A percentile compares a stretch with the other conserved stretches of the same genome.
These are phyloP conservation scores for Myxozyma neglecta DNA, from an alignment of 805 yeast species.

Conservation along the genomic window DNA sequence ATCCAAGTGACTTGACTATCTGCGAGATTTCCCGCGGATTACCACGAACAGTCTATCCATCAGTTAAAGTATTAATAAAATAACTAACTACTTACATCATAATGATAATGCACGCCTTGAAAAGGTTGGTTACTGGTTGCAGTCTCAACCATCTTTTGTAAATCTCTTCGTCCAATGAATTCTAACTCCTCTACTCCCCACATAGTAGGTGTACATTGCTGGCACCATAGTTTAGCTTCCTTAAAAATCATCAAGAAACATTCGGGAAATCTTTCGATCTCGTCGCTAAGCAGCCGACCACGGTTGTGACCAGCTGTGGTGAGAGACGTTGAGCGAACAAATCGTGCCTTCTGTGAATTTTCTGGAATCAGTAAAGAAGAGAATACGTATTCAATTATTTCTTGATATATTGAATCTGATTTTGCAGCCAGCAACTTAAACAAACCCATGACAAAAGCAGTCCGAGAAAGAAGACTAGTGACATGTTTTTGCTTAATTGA, in stretches of 20 bases:
- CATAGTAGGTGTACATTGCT: slow-evolving; percentile 51
- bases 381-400: slow-evolving; percentile 6
- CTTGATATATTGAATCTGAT: slow-evolving; percentile 7
- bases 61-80: background rate
- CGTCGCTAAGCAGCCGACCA: slow-evolving; percentile 49
- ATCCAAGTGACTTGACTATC: slow-evolving; percentile 36
- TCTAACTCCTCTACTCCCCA: slow-evolving; percentile 50
- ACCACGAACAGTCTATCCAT: slow-evolving; percentile 15
- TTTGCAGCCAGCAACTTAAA: slow-evolving; percentile 6
- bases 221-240: slow-evolving; percentile 48
- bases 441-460: slow-evolving; percentile 9
- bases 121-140: background rate
- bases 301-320: background rate
- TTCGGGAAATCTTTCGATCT: slow-evolving; percentile 63
- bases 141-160: slow-evolving; percentile 40
- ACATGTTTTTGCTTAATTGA: background rate
- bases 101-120: background rate
- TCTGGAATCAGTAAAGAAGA: background rate
- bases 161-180: slow-evolving; percentile 68
- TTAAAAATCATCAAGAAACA: slow-evolving; percentile 70
- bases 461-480: slow-evolving; percentile 2
- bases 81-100: slow-evolving; percentile 32
- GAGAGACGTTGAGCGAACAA: background rate
- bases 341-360: background rate
- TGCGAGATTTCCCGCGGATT: slow-evolving; percentile 47